Percentiles rank a stretch among this genome's conserved stretches.
Evolutionary conservation across 352 stramenopile genomes (phyloP).

Genomic region (Hyaloperonospora arabidopsidis): DNA sequence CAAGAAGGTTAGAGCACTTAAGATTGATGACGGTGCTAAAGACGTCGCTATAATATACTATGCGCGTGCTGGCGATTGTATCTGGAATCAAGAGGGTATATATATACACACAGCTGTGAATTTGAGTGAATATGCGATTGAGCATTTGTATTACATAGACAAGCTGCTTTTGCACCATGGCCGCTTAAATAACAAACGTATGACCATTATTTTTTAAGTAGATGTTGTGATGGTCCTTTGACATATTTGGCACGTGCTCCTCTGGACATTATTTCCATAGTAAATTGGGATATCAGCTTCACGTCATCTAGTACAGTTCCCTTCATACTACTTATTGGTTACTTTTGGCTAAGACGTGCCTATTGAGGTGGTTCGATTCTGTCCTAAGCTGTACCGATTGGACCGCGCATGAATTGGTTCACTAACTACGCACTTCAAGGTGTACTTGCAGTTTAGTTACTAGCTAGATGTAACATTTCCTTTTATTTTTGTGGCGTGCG

Average conservation of each 20-base stretch:
- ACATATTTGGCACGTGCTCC: conserved; percentile 87
- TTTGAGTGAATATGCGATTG: conserved; percentile 95
- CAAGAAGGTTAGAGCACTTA: conserved; percentile 56
- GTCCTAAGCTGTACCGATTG: conserved; percentile 74
- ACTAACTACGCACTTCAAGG: conserved; percentile 76
- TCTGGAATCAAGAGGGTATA: conserved; percentile 87
- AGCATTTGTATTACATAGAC: conserved; percentile 94
- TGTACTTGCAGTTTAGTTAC: conserved; percentile 78
- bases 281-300: conserved; percentile 74
- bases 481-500: conserved; percentile 59
- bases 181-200: conserved; percentile 94
- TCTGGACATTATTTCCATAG: conserved; percentile 85
- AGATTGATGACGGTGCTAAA: conserved; percentile 91
- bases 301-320: conserved; percentile 91
- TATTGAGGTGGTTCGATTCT: conserved; percentile 44
- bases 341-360: conserved; percentile 80
- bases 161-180: conserved; percentile 95
- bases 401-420: conserved; percentile 69
- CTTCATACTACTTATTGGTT: conserved; percentile 84
- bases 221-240: conserved; percentile 93
- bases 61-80: conserved; percentile 86
- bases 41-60: conserved; percentile 92
- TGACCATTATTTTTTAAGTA: conserved; percentile 98
- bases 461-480: conserved; percentile 65
- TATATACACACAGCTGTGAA: conserved; percentile 98